Evolutionary conservation across 2,329 filamentous ascomycete species (phyloP).

Genomic region (Bipolaris cookei): DNA sequence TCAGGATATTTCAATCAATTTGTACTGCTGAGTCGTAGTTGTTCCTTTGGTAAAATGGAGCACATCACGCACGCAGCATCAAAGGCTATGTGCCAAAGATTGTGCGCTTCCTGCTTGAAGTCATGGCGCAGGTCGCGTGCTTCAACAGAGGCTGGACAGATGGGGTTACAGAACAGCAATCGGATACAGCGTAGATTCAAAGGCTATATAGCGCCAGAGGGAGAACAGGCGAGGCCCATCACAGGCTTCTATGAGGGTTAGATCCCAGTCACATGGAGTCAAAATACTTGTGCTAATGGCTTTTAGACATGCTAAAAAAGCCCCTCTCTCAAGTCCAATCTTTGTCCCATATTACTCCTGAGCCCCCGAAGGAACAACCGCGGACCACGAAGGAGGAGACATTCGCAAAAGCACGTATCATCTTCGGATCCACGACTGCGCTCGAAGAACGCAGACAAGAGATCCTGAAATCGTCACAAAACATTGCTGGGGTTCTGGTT

Average conservation of each 20-base stretch:
- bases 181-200: slow-evolving; percentile 46
- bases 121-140: slow-evolving; percentile 20
- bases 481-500: slow-evolving; percentile 79
- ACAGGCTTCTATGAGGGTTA: slow-evolving; percentile 49
- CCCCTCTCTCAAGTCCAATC: slow-evolving; percentile 37
- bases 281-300: slow-evolving; percentile 20
- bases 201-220: slow-evolving; percentile 45
- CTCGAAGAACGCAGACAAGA: slow-evolving; percentile 71
- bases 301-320: slow-evolving; percentile 48
- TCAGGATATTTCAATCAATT: not conserved
- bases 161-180: slow-evolving; percentile 43
- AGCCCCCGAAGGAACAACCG: slow-evolving; percentile 47
- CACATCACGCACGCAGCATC: slow-evolving; percentile 21
- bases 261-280: not conserved
- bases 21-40: not conserved
- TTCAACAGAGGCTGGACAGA: slow-evolving; percentile 11
- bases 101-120: slow-evolving; percentile 37
- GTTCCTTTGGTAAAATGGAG: slow-evolving; percentile 16
- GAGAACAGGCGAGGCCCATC: slow-evolving; percentile 49
- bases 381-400: slow-evolving; percentile 61
- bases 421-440: slow-evolving; percentile 82
- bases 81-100: slow-evolving; percentile 28
- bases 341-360: slow-evolving; percentile 40
- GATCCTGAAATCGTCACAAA: slow-evolving; percentile 64
- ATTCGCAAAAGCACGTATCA: slow-evolving; percentile 66